Conservation (phyloP, 2,329 filamentous ascomycete genomes). For the Cercospora citrullina region DNA sequence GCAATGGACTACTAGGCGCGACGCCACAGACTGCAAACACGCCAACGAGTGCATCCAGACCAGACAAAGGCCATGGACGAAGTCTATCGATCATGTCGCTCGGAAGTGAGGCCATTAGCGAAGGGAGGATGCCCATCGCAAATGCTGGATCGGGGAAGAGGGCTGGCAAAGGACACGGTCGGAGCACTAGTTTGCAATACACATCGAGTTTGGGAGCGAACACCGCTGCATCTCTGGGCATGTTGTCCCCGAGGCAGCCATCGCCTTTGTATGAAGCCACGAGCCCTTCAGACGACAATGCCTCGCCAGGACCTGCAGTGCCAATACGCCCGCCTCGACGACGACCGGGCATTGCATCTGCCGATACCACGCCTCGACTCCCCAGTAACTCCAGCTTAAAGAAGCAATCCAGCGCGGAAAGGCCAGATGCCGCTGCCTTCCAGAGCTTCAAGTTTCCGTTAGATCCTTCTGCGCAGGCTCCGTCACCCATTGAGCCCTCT, state of each 20-base stretch:
- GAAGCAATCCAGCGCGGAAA: constrained; percentile 19
- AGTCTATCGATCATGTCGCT: constrained; percentile 54
- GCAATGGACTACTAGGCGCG: constrained; percentile 28
- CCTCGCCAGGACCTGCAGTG: constrained; percentile 13
- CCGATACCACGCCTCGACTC: constrained; percentile 35
- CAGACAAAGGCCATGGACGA: constrained; percentile 48
- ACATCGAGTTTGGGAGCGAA: constrained; percentile 45
- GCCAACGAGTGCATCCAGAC: constrained; percentile 48
- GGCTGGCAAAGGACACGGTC: constrained; percentile 65
- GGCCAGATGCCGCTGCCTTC: constrained; percentile 17
- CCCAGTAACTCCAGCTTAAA: constrained; percentile 26
- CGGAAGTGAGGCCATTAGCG: constrained; percentile 44
- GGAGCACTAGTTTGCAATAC: constrained; percentile 81
- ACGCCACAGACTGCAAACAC: constrained; percentile 25
- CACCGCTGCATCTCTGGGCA: constrained; percentile 18
- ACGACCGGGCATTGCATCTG: constrained; percentile 35
- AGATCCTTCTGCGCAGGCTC: constrained; percentile 28
- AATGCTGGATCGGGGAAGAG: constrained; percentile 39
- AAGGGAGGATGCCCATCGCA: constrained; percentile 22
- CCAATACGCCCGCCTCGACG: constrained; percentile 30
- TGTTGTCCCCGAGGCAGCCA: constrained; percentile 37
- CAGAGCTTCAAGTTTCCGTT: constrained; percentile 37
- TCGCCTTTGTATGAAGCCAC: constrained; percentile 46
- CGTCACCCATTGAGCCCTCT: constrained; percentile 21
- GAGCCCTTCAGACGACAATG: constrained; percentile 36